Conservation (phyloP, 257 asterid species). For the Solanum infundibuliforme region DNA sequence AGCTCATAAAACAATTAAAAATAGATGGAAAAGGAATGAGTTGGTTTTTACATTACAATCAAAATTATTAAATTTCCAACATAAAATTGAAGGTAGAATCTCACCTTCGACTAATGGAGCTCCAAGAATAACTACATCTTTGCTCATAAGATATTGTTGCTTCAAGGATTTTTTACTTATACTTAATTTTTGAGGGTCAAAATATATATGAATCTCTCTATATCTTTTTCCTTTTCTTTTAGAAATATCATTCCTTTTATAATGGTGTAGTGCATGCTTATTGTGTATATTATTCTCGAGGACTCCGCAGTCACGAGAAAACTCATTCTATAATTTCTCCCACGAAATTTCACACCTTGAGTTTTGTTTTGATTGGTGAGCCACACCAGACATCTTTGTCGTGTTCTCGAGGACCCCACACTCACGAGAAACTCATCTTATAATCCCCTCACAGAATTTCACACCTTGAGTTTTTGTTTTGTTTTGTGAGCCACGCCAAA, state of each 20-base stretch:
- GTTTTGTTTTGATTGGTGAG: constrained; percentile 9
- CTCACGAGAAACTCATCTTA: too few species aligned
- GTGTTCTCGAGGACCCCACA: neutral
- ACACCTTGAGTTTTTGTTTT: too few species aligned
- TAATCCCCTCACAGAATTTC: too few species aligned
- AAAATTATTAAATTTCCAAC: too few species aligned
- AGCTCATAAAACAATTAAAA: neutral
- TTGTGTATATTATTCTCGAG: neutral
- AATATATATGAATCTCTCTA: neutral
- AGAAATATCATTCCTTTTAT: neutral
- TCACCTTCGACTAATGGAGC: neutral
- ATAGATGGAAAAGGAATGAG: too few species aligned
- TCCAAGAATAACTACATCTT: neutral
- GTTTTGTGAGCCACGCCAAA: too few species aligned
- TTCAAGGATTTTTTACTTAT: neutral
- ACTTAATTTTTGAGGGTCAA: neutral
- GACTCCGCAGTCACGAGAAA: neutral
- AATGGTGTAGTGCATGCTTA: neutral
- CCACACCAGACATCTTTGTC: constrained; percentile 4
- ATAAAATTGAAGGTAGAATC: neutral
- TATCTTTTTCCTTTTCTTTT: neutral
- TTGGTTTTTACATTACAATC: neutral
- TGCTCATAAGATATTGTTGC: neutral
- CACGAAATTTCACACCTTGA: neutral
- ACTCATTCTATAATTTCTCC: neutral